Percentiles rank a stretch among this genome's conserved stretches.
Conservation (phyloP, 768 basidiomycete species). For the Leccinum pellstonianum region DNA sequence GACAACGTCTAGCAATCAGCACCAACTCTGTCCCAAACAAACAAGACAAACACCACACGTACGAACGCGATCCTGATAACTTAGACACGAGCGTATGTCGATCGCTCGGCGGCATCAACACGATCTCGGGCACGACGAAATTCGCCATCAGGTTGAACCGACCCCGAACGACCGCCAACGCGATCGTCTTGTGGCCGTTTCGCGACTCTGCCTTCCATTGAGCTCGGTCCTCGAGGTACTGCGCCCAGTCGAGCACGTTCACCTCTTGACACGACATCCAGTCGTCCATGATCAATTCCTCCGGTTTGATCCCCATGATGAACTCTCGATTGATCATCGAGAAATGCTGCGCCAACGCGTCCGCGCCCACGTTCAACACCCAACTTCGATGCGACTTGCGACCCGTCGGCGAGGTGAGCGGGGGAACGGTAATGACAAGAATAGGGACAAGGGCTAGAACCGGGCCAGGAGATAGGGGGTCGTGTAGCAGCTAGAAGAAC, state of each 20-base stretch:
- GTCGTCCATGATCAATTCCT: constrained; percentile 76
- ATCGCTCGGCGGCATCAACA: constrained; percentile 50
- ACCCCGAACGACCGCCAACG: no score
- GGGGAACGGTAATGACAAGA: background rate
- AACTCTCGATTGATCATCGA: constrained; percentile 87
- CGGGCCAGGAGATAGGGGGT: constrained; percentile 6
- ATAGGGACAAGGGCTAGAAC: constrained; percentile 1
- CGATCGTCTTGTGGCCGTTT: constrained; percentile 51
- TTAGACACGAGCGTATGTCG: constrained; percentile 53
- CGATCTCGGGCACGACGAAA: no score
- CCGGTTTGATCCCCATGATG: constrained; percentile 76
- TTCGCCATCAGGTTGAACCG: no score
- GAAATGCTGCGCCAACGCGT: constrained; percentile 71
- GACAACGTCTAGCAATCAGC: constrained; percentile 28
- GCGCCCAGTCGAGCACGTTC: constrained; percentile 79
- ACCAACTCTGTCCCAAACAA: no score
- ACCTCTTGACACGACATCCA: constrained; percentile 63
- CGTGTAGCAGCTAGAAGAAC: constrained; percentile 79
- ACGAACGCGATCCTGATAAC: constrained; percentile 63
- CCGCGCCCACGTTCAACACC: constrained; percentile 59
- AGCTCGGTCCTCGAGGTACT: constrained; percentile 74
- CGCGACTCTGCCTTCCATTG: constrained; percentile 63
- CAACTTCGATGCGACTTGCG: constrained; percentile 67
- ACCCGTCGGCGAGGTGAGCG: constrained; percentile 31
- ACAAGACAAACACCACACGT: no score